Evolutionary conservation across 768 basidiomycete genomes (phyloP).

Genomic region (Leccinum rimulosum): DNA sequence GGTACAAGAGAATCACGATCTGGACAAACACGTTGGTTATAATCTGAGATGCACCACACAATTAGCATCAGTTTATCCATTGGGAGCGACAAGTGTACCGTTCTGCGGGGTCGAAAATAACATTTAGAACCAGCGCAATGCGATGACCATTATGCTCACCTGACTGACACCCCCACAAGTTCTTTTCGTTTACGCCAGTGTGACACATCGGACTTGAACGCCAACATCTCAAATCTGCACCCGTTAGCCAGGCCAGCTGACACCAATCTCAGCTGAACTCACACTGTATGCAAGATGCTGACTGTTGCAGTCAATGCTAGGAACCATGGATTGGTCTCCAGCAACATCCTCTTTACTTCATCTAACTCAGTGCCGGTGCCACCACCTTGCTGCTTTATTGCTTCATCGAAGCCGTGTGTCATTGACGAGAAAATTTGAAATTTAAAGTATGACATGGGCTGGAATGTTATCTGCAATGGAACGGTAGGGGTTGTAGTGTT

Average conservation of each 20-base stretch:
- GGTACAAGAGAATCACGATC: conserved; percentile 84
- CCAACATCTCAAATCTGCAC: conserved; percentile 87
- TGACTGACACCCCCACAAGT: conserved; percentile 91
- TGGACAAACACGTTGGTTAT: conserved; percentile 95
- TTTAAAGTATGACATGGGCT: conserved; percentile 83
- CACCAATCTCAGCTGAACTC: conserved; percentile 31
- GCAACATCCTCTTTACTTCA: conserved; percentile 92
- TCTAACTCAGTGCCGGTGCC: conserved; percentile 73
- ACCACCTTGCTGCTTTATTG: conserved; percentile 70
- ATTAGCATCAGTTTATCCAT: conserved; percentile 11
- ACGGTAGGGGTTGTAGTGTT: conserved; percentile 78
- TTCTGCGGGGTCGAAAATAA: conserved; percentile 37
- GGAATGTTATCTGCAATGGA: conserved; percentile 79
- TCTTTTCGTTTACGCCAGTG: conserved; percentile 97
- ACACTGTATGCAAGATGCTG: conserved; percentile 85
- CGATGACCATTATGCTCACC: conserved; percentile 44
- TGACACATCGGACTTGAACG: conserved; percentile 91
- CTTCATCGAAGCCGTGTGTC: conserved; percentile 85
- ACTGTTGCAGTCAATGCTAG: conserved; percentile 82
- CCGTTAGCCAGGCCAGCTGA: conserved; percentile 10
- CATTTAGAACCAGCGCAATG: conserved; percentile 17
- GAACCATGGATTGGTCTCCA: conserved; percentile 87
- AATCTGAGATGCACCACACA: conserved; percentile 44
- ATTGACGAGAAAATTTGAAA: conserved; percentile 85
- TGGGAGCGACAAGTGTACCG: conserved; percentile 41